Evolutionary conservation across 2,329 filamentous ascomycete species (phyloP).

Genomic region (Cryphonectria japonica): DNA sequence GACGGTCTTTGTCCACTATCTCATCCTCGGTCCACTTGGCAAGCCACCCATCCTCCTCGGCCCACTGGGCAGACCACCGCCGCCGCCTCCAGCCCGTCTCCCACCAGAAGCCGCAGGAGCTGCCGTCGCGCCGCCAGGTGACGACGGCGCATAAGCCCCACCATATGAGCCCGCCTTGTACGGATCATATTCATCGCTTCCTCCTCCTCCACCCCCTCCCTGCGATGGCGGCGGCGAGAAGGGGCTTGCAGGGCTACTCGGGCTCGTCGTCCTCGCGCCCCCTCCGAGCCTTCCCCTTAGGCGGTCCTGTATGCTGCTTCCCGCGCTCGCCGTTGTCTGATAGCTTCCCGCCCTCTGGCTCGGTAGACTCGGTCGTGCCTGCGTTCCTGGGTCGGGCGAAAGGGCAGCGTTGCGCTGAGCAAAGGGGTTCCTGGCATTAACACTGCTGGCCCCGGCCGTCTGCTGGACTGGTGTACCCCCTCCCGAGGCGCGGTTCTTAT

Average conservation of each 20-base stretch:
- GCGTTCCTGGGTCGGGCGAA: slow-evolving; percentile 39
- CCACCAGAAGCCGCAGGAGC: slow-evolving; percentile 43
- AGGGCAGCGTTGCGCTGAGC: slow-evolving; percentile 38
- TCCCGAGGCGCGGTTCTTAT: slow-evolving; percentile 43
- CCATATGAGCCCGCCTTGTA: slow-evolving; percentile 29
- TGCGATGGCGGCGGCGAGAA: slow-evolving; percentile 50
- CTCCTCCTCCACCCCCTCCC: slow-evolving; percentile 28
- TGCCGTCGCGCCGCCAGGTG: slow-evolving; percentile 41
- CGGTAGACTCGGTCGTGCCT: slow-evolving; percentile 63
- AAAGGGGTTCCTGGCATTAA: slow-evolving; percentile 35
- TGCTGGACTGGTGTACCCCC: slow-evolving; percentile 1
- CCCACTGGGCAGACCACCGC: slow-evolving; percentile 49
- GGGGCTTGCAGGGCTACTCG: slow-evolving; percentile 46
- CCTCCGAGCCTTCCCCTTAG: slow-evolving; percentile 79
- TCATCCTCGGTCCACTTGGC: slow-evolving; percentile 45
- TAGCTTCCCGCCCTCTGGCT: slow-evolving; percentile 70
- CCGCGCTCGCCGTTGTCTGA: slow-evolving; percentile 53
- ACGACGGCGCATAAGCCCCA: slow-evolving; percentile 42
- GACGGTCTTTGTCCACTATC: slow-evolving; percentile 34
- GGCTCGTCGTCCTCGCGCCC: slow-evolving; percentile 60
- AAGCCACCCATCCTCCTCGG: slow-evolving; percentile 44
- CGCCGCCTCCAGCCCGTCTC: slow-evolving; percentile 38
- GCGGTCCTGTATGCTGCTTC: slow-evolving; percentile 72
- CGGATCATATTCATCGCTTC: slow-evolving; percentile 32
- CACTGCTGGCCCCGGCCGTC: slow-evolving; percentile 8